These are phyloP conservation scores for Globisporangium polare DNA, from an alignment of 352 stramenopile species.

Conservation along the genomic window DNA sequence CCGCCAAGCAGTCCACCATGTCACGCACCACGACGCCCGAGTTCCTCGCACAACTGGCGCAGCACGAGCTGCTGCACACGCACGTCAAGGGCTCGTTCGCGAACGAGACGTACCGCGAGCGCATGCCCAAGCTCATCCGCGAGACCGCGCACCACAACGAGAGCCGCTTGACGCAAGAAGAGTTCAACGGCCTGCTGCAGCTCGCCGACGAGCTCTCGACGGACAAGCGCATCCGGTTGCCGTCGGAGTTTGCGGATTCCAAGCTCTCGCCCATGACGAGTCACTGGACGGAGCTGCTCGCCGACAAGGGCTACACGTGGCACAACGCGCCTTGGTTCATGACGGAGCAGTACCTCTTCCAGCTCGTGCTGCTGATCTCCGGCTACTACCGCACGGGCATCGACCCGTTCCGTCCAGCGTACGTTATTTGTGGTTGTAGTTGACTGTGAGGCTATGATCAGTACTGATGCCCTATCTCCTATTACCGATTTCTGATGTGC, in stretches of 20 bases:
- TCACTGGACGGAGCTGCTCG: constrained; percentile 46
- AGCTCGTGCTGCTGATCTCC: constrained; percentile 54
- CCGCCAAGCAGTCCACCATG: background rate
- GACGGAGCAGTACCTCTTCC: constrained; percentile 73
- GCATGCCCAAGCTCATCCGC: constrained; percentile 50
- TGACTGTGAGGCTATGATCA: background rate
- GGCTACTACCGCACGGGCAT: constrained; percentile 58
- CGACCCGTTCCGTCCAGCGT: constrained; percentile 62
- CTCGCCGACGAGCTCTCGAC: constrained; percentile 44
- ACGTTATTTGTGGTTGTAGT: constrained; percentile 8
- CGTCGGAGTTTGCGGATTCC: constrained; percentile 30
- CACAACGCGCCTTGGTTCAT: constrained; percentile 75
- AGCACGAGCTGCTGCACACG: constrained; percentile 62
- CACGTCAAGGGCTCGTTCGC: constrained; percentile 55
- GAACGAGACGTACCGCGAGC: constrained; percentile 58
- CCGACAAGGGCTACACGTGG: constrained; percentile 52
- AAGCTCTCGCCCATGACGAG: constrained; percentile 32
- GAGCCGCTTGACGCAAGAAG: constrained; percentile 27
- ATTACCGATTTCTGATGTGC: background rate
- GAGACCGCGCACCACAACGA: constrained; percentile 54
- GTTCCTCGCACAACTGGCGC: constrained; percentile 39
- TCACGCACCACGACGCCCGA: constrained; percentile 22
- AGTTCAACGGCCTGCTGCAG: constrained; percentile 31
- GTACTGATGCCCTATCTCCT: background rate
- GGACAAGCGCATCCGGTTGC: constrained; percentile 43